Percentiles rank a stretch among this genome's conserved stretches.
Evolutionary conservation across 2,329 filamentous ascomycete genomes (phyloP).

Genomic region (Hymenoscyphus occultus): DNA sequence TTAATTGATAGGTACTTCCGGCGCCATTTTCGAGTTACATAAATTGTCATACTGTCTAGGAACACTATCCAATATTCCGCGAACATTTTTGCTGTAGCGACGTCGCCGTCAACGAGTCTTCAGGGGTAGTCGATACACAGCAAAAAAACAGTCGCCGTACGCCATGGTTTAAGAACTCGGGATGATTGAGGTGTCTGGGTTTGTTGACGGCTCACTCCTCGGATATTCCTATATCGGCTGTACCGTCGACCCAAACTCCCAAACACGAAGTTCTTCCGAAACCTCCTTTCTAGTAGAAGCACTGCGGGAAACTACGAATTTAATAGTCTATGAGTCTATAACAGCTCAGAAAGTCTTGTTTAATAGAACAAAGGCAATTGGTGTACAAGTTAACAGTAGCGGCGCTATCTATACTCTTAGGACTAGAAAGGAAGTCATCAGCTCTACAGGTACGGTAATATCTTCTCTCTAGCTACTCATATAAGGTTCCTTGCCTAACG

Average conservation of each 20-base stretch:
- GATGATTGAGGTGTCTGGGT: neutral
- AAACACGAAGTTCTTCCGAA: conserved; percentile 19
- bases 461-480: no score
- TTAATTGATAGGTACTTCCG: no score
- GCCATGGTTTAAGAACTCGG: no score
- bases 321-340: conserved; percentile 20
- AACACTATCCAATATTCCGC: no score
- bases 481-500: no score
- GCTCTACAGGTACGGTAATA: conserved; percentile 42
- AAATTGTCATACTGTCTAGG: no score
- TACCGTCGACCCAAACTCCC: conserved; percentile 17
- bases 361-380: conserved; percentile 37
- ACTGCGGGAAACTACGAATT: conserved; percentile 5
- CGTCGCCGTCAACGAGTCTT: no score
- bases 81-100: no score
- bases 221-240: conserved; percentile 15
- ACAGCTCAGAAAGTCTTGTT: conserved; percentile 22
- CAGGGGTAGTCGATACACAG: no score
- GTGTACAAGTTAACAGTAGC: conserved; percentile 39
- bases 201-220: conserved; percentile 23
- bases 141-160: no score
- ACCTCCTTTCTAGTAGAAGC: conserved; percentile 14
- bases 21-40: no score
- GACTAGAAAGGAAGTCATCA: conserved; percentile 37
- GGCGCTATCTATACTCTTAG: conserved; percentile 16